Conservation (phyloP, 306 rosid genomes). For the Citrullus amarus region DNA sequence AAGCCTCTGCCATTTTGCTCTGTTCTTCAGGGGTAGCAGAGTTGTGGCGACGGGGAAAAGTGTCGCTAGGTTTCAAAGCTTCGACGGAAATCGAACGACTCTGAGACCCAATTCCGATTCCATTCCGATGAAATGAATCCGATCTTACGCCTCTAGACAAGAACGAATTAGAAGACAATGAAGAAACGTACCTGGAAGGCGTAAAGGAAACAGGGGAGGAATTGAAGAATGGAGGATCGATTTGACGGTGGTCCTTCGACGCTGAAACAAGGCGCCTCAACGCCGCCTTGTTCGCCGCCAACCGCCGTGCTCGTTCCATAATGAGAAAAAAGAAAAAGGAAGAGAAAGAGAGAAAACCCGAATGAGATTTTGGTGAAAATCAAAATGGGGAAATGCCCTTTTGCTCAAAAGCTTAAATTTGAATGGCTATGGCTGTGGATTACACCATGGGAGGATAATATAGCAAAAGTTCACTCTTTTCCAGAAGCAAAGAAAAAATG, state of each 20-base stretch:
- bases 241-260: constrained; percentile 52
- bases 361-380: constrained; percentile 18
- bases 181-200: constrained; percentile 58
- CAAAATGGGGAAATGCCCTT: background rate
- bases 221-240: constrained; percentile 28
- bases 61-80: constrained; percentile 76
- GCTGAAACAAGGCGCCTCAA: constrained; percentile 74
- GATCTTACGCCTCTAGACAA: constrained; percentile 27
- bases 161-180: constrained; percentile 43
- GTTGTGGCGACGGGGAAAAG: constrained; percentile 91
- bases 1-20: constrained; percentile 45
- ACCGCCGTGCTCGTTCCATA: constrained; percentile 94
- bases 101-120: constrained; percentile 26
- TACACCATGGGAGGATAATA: constrained; percentile 1
- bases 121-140: constrained; percentile 21
- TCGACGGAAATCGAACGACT: constrained; percentile 73
- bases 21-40: constrained; percentile 88
- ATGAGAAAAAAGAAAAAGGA: background rate
- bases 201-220: constrained; percentile 45
- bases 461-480: background rate
- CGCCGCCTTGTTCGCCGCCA: constrained; percentile 80
- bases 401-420: background rate
- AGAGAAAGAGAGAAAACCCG: background rate
- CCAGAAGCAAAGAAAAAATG: background rate
- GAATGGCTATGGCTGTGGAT: background rate